These are phyloP conservation scores for Aspergillus uvarum DNA, from an alignment of 2,329 filamentous ascomycete genomes.

Conservation along the genomic window DNA sequence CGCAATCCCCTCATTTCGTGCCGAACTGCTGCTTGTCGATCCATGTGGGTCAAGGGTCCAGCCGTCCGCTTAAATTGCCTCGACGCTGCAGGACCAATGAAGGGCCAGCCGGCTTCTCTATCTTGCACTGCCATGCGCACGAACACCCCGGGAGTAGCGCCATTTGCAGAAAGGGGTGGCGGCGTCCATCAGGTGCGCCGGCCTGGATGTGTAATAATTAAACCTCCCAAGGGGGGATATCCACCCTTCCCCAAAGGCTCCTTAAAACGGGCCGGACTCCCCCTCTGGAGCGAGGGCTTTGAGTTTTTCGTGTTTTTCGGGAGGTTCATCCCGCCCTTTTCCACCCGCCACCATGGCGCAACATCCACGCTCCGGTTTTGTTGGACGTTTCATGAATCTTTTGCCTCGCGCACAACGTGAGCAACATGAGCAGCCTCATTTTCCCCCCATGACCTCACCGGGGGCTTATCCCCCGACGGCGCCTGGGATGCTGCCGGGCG, in stretches of 20 bases:
- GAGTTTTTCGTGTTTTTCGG: neutral
- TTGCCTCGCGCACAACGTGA: neutral
- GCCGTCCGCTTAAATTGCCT: neutral
- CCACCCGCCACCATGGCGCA: neutral
- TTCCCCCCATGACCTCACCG: neutral
- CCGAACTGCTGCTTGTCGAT: conserved; percentile 6
- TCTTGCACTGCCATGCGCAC: neutral
- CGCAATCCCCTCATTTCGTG: neutral
- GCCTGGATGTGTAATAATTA: neutral
- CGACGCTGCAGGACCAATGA: neutral
- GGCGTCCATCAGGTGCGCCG: neutral
- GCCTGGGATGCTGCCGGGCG: neutral
- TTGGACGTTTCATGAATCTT: neutral
- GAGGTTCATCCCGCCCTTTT: neutral
- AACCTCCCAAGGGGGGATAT: neutral
- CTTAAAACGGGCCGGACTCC: neutral
- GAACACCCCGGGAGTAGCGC: neutral
- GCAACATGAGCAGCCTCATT: neutral
- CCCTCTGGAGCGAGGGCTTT: neutral
- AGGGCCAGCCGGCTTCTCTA: neutral
- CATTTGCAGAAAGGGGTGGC: neutral
- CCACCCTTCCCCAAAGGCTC: neutral
- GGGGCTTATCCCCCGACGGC: neutral
- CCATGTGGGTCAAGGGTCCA: conserved; percentile 7
- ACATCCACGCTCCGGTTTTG: neutral